phyloP scores from a whole-genome alignment of 495 filamentous ascomycete species.

The Jackrogersella multiformis region DNA sequence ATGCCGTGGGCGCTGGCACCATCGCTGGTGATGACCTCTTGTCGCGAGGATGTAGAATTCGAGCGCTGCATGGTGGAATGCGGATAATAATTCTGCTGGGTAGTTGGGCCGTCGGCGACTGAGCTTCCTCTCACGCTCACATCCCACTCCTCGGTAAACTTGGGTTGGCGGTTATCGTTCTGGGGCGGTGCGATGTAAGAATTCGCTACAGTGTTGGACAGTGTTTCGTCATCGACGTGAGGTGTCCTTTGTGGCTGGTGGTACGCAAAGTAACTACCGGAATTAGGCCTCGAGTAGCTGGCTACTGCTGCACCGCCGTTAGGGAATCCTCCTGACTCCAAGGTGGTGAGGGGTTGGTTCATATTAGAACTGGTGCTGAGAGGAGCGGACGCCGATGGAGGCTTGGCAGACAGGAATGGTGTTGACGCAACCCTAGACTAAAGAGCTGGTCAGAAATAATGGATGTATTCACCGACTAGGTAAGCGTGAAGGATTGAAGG shows the following conservation, averaged over 20 bases:
- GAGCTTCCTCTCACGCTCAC: slow-evolving; percentile 71
- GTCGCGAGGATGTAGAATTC: slow-evolving; percentile 59
- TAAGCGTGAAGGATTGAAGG: slow-evolving; percentile 17
- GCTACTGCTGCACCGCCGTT: slow-evolving; percentile 20
- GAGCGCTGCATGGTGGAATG: slow-evolving; percentile 58
- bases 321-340: slow-evolving; percentile 25
- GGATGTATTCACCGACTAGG: background rate
- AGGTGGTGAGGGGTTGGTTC: slow-evolving; percentile 32
- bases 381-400: slow-evolving; percentile 26
- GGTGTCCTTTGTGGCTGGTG: slow-evolving; percentile 37
- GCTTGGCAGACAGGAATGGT: slow-evolving; percentile 34
- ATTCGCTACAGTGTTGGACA: slow-evolving; percentile 56
- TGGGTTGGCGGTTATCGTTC: slow-evolving; percentile 42
- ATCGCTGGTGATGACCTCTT: slow-evolving; percentile 53
- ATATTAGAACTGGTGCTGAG: slow-evolving; percentile 33
- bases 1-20: slow-evolving; percentile 45
- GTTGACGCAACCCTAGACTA: slow-evolving; percentile 30
- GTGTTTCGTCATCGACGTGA: slow-evolving; percentile 50
- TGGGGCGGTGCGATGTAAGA: slow-evolving; percentile 48
- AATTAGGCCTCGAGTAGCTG: slow-evolving; percentile 32
- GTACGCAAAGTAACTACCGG: slow-evolving; percentile 38
- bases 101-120: slow-evolving; percentile 57
- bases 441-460: slow-evolving; percentile 19
- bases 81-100: slow-evolving; percentile 30
- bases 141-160: slow-evolving; percentile 79